Evolutionary conservation across 106 monocot species (phyloP), one percentile per base, ranked within the genome.

Genomic region (Dendrobium huoshanense): DNA sequence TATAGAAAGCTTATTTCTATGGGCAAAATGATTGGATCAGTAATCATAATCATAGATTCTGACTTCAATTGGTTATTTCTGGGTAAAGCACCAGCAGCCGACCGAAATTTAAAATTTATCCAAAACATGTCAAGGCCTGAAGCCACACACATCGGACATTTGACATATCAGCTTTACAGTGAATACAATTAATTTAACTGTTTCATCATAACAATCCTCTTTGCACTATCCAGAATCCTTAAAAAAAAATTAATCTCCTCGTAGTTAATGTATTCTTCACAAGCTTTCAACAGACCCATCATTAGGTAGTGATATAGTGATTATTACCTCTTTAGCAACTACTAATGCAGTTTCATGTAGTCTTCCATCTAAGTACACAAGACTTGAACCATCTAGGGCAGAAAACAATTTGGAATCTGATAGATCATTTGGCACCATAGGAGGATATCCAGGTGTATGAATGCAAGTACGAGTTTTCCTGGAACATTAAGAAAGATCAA

Each of bases 381-480:
- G 81, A n/a, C 78, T 87, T 61, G 89, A 87, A 73, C 87, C 89
- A 80, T 98, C 87, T 81, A 98, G 79, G n/a, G 95, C 92, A 77
- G 91, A 88, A 83, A 61, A 88, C 55, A 95, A 82, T 40, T 79
- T 92, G n/a, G 86, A 85, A n/a, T 78, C 55, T 19, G 92, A 81
- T 64, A 98, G 80, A 5, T 98, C 95, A 25, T 83, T 79, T 67
- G 98, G 95, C 55, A 83, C 67, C 98, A 98, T 87, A 47, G 87
- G 84, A 81, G 98, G 98, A 61, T 81, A 85, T 27, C 95, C 98
- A 73, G 92, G 91, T 24, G 98, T 95, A 82, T 95, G 89, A 81
- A 98, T 98, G 81, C 98, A 98, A 29, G 98, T 98, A 51, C 95
- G 92, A 81, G 91, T 98, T 86, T 98, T 98, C 84, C 95, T 98